These are phyloP conservation scores for Pyrenula aspistea DNA, from an alignment of 495 filamentous ascomycete species.

Conservation along the genomic window DNA sequence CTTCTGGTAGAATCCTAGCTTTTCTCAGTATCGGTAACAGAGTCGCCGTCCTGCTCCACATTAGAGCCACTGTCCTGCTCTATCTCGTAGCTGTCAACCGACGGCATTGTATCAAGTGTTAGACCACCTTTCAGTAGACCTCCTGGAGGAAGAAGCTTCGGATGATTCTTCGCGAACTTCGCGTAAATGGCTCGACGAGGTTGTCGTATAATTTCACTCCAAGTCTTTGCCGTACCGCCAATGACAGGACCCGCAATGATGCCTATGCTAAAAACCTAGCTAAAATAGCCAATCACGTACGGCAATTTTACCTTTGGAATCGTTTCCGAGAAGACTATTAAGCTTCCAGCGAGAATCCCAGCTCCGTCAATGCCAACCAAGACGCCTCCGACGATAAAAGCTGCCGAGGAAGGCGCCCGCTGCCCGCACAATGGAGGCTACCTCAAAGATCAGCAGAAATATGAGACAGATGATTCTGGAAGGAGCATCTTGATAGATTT, in stretches of 20 bases:
- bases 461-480: neutral
- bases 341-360: conserved; percentile 36
- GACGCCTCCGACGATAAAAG: conserved; percentile 54
- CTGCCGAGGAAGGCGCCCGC: conserved; percentile 49
- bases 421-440: neutral
- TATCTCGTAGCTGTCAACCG: too few species aligned
- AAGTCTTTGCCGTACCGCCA: too few species aligned
- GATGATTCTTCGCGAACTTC: too few species aligned
- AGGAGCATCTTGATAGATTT: neutral
- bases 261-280: conserved; percentile 38
- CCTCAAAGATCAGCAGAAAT: neutral
- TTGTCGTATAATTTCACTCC: too few species aligned
- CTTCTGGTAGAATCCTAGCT: too few species aligned
- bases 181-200: too few species aligned
- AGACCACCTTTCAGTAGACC: too few species aligned
- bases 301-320: conserved; percentile 43
- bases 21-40: too few species aligned
- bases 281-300: conserved; percentile 33
- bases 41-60: too few species aligned
- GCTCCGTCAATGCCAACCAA: conserved; percentile 38
- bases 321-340: conserved; percentile 42
- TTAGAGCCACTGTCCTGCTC: too few species aligned
- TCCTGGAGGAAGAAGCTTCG: too few species aligned
- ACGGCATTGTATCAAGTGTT: too few species aligned
- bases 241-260: conserved; percentile 34